These are phyloP conservation scores for Wickerhamomyces strasburgensis DNA, from an alignment of 805 yeast genomes.

Conservation along the genomic window DNA sequence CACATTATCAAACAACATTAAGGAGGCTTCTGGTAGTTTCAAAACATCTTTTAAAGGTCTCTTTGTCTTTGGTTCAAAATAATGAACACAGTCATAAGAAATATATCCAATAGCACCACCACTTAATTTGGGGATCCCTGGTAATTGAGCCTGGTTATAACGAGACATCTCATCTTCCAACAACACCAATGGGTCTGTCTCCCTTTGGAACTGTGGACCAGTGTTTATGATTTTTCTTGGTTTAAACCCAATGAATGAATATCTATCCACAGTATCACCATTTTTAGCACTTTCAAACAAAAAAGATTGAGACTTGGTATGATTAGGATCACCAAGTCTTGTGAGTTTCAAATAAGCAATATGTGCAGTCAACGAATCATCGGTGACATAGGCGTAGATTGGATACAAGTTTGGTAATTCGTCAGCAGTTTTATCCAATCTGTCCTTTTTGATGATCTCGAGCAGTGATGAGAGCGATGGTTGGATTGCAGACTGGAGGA, in stretches of 20 bases:
- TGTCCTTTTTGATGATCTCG: slow-evolving; percentile 35
- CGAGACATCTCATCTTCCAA: slow-evolving; percentile 69
- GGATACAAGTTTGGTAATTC: slow-evolving; percentile 70
- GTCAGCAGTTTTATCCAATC: slow-evolving; percentile 19
- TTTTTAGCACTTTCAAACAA: slow-evolving; percentile 84
- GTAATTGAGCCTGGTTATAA: slow-evolving; percentile 66
- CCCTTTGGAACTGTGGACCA: slow-evolving; percentile 57
- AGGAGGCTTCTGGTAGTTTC: slow-evolving; percentile 82
- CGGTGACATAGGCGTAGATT: slow-evolving; percentile 65
- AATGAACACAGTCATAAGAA: slow-evolving; percentile 93
- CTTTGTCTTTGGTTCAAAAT: slow-evolving; percentile 89
- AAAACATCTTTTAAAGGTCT: slow-evolving; percentile 72
- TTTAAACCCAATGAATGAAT: slow-evolving; percentile 82
- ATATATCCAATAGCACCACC: slow-evolving; percentile 98
- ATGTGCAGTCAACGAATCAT: slow-evolving; percentile 83
- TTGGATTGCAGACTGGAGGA: slow-evolving; percentile 36
- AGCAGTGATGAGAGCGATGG: slow-evolving; percentile 46
- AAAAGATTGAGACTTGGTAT: slow-evolving; percentile 60
- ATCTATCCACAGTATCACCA: slow-evolving; percentile 86
- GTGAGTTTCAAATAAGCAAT: slow-evolving; percentile 84
- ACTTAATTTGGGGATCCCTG: slow-evolving; percentile 76
- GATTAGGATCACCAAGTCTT: slow-evolving; percentile 44
- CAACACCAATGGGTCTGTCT: slow-evolving; percentile 69
- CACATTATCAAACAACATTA: slow-evolving; percentile 87
- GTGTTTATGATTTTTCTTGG: slow-evolving; percentile 83